These are phyloP conservation scores for Cystobasidium sp. DNA, from an alignment of 1,284 basidiomycete species.

Conservation along the genomic window DNA sequence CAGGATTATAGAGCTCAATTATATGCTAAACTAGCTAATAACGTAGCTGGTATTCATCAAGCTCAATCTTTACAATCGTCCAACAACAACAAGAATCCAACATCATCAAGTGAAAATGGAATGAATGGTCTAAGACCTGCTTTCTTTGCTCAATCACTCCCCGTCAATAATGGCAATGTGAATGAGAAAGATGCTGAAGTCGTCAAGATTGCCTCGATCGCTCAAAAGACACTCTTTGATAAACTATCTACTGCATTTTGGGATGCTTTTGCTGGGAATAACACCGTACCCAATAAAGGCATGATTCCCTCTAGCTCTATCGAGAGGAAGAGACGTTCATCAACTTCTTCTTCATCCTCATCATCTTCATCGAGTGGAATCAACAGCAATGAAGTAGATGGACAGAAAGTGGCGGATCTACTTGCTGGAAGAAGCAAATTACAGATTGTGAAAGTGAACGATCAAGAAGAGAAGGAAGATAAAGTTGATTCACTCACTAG, in stretches of 20 bases:
- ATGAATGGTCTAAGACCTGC: constrained; percentile 49
- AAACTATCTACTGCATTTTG: constrained; percentile 59
- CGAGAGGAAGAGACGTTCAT: constrained; percentile 5
- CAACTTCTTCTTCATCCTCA: constrained; percentile 39
- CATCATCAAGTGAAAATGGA: constrained; percentile 12
- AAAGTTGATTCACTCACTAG: constrained; percentile 5
- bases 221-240: constrained; percentile 57
- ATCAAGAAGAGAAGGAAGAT: constrained; percentile 11
- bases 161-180: background rate
- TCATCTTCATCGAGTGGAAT: background rate
- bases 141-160: constrained; percentile 47
- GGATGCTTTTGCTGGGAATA: constrained; percentile 57
- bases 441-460: constrained; percentile 56
- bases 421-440: constrained; percentile 58
- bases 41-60: constrained; percentile 48
- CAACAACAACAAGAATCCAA: background rate
- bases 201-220: constrained; percentile 52
- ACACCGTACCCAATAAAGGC: background rate
- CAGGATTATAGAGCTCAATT: constrained; percentile 50
- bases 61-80: constrained; percentile 41
- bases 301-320: constrained; percentile 12
- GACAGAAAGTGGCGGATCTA: constrained; percentile 59
- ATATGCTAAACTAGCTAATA: constrained; percentile 52
- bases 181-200: constrained; percentile 25
- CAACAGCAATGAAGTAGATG: constrained; percentile 51